Conservation (phyloP, 2,329 filamentous ascomycete species). For the Pseudomassariella vexata region DNA sequence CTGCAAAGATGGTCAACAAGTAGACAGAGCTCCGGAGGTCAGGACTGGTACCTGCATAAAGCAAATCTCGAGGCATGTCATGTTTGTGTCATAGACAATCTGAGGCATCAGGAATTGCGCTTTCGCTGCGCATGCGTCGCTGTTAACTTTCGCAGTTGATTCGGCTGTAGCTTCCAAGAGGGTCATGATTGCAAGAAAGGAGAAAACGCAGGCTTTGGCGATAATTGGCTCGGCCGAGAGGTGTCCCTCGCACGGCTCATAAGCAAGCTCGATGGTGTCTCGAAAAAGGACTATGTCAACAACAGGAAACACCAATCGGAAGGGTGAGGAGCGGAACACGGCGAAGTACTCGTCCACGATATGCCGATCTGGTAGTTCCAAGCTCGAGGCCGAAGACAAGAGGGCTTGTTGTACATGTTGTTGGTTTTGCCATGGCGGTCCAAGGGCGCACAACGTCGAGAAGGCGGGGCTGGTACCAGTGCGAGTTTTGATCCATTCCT, state of each 20-base stretch:
- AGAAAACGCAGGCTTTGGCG: slow-evolving; percentile 40
- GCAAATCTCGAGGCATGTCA: slow-evolving; percentile 38
- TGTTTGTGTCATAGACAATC: slow-evolving; percentile 33
- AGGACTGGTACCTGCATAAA: slow-evolving; percentile 36
- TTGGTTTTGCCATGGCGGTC: slow-evolving; percentile 7
- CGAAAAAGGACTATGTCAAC: slow-evolving; percentile 40
- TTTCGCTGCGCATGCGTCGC: slow-evolving; percentile 32
- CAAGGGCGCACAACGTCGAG: slow-evolving; percentile 15
- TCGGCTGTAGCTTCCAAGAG: slow-evolving; percentile 12
- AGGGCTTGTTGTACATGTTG: neutral
- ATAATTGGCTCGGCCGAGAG: slow-evolving; percentile 21
- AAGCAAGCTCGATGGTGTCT: slow-evolving; percentile 38
- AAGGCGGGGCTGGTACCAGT: slow-evolving; percentile 32
- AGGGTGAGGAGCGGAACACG: slow-evolving; percentile 25
- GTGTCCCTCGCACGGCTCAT: slow-evolving; percentile 20
- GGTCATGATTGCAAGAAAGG: slow-evolving; percentile 37
- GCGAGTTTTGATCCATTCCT: slow-evolving; percentile 39
- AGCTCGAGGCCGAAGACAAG: neutral
- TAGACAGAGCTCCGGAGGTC: no score
- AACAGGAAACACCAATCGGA: slow-evolving; percentile 41
- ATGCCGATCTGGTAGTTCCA: slow-evolving; percentile 30
- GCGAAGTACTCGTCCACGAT: slow-evolving; percentile 22
- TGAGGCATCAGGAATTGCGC: slow-evolving; percentile 36
- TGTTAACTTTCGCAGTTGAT: slow-evolving; percentile 25
- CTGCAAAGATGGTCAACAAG: no score